phyloP scores from a whole-genome alignment of 1,284 basidiomycete species.

The Rhodotorula sp. region DNA sequence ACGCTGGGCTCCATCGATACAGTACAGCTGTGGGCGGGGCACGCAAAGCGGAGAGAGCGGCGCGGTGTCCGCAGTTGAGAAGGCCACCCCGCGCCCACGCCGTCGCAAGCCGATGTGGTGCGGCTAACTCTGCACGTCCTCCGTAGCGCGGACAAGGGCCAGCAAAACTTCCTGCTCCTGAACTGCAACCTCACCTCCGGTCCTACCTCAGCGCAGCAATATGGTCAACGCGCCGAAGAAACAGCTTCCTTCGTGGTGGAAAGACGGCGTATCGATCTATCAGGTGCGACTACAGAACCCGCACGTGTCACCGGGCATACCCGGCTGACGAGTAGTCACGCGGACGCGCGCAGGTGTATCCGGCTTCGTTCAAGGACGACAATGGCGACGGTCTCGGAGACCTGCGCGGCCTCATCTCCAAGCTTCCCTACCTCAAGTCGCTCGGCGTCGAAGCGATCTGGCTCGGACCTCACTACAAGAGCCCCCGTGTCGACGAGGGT shows the following conservation, averaged over 20 bases:
- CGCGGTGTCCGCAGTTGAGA: no score
- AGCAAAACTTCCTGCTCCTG: no score
- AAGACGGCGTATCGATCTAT: slow-evolving; percentile 60
- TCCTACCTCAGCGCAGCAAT: no score
- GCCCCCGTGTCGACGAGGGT: slow-evolving; percentile 55
- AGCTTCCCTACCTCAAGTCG: slow-evolving; percentile 67
- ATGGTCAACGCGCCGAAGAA: slow-evolving; percentile 19
- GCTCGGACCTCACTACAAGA: slow-evolving; percentile 71
- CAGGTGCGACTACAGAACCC: slow-evolving; percentile 48
- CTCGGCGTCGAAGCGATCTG: slow-evolving; percentile 71
- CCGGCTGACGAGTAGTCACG: not conserved
- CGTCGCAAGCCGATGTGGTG: no score
- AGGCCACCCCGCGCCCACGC: no score
- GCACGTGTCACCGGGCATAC: not conserved
- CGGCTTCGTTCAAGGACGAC: slow-evolving; percentile 67
- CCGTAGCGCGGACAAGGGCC: no score
- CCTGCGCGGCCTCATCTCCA: slow-evolving; percentile 63
- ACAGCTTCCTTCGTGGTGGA: slow-evolving; percentile 58
- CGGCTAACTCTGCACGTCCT: no score
- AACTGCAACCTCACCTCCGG: no score
- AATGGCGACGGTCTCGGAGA: slow-evolving; percentile 75
- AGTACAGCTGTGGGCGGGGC: no score
- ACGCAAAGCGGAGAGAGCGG: no score
- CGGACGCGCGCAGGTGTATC: slow-evolving; percentile 58
- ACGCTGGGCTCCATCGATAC: no score